phyloP scores from a whole-genome alignment of 2,329 filamentous ascomycete genomes.

The Colletotrichum lentis region DNA sequence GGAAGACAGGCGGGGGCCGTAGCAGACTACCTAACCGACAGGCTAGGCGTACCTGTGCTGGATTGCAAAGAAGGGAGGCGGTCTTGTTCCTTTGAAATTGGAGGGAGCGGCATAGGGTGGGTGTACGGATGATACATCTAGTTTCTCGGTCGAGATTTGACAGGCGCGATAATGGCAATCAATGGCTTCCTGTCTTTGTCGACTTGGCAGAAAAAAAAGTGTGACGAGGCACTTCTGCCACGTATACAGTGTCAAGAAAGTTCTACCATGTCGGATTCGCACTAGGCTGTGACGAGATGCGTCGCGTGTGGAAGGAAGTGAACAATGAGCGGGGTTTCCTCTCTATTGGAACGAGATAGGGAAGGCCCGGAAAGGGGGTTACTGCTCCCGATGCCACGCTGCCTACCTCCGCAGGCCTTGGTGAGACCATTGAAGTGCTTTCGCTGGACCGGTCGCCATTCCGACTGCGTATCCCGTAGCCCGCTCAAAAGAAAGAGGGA shows the following conservation, averaged over 20 bases:
- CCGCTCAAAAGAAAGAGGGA: background rate
- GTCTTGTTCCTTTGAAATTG: background rate
- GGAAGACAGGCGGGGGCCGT: background rate
- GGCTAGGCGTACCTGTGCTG: background rate
- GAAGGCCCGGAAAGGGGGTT: background rate
- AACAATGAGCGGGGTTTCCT: background rate
- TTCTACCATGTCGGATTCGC: rapidly evolving
- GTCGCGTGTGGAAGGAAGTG: constrained; percentile 15
- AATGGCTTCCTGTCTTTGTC: constrained; percentile 25
- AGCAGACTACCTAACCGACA: background rate
- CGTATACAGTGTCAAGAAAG: background rate
- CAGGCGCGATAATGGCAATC: background rate
- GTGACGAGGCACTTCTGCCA: background rate
- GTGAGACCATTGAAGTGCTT: constrained; percentile 2
- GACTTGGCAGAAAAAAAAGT: background rate
- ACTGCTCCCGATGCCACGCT: background rate
- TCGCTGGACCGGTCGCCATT: background rate
- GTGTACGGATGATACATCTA: background rate
- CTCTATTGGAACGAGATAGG: background rate
- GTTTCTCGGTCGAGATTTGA: background rate
- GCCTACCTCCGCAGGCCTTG: background rate
- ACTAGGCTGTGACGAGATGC: background rate
- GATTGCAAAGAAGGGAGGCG: background rate
- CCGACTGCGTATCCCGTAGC: background rate
- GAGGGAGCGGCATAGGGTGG: background rate